Evolutionary conservation across 2,329 filamentous ascomycete species (phyloP), one percentile per base, ranked within the genome.

Genomic region (Aureobasidium sp.): DNA sequence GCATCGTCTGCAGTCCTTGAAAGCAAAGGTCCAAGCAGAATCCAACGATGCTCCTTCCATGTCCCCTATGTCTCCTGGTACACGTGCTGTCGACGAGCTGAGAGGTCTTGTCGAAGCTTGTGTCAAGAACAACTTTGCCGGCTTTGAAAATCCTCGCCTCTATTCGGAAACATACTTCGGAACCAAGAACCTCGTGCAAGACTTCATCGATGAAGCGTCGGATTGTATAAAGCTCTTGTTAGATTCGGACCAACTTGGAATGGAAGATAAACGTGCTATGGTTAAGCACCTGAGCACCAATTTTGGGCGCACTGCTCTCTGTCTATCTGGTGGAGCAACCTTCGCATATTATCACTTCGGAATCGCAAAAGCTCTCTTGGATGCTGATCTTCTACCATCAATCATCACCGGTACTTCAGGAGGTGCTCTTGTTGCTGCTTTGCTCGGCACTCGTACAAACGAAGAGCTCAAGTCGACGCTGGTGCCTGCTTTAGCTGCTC

Each of bases 271-370:
- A 76, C 83, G 89, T 52, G 79, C 80, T 5, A 80, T 96, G 50
- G 96, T 96, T 79, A 95, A 93, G 73, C 88, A 95, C 64, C 80
- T 97, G 44, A 86, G 91, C 64, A 90, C 90, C 62, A 97, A 97
- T 72, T 96, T 89, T 69, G 94, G 94, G 34, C 87, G 93, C 34
- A 96, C 93, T 7, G 94, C 94, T 0, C 80, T 99, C 3, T 99
- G 93, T 71, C 79, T 99, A 1, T 97, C 91, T 5, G 94, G 94
- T 2, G 94, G 94, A 0, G 94, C 93, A 3, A 90, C 89, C 0
- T 97, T 99, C 75, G 91, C 94, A 5, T 97, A 96, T 73, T 97
- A 97, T 73, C 94, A 99, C 73, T 91, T 97, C 66, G 94, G 94
- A 12, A 90, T 99, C 10, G 84, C 94, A 55, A 93, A 91, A 73